Conservation (phyloP, 139 green algal species). For the Chlorella sp. region DNA sequence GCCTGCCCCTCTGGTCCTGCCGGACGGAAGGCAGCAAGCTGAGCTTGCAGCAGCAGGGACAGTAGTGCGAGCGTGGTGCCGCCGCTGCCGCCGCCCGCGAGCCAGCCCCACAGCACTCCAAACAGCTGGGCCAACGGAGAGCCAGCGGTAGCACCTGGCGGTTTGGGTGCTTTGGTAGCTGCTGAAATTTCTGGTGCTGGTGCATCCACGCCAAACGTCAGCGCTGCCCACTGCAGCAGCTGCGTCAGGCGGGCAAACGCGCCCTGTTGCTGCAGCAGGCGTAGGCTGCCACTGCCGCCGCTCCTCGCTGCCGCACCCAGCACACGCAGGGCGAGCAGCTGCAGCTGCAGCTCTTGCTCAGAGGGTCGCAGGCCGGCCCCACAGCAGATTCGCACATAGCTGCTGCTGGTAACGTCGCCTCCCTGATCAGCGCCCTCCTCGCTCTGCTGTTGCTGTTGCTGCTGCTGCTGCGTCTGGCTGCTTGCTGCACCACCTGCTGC, state of each 20-base stretch:
- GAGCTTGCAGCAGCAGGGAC: not conserved
- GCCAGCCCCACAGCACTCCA: conserved; percentile 34
- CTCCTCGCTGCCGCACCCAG: not conserved
- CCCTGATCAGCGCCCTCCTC: not conserved
- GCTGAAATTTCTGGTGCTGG: not conserved
- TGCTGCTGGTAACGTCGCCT: not conserved
- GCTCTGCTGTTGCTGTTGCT: not conserved
- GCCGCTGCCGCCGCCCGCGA: conserved; percentile 15
- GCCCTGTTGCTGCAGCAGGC: conserved; percentile 10
- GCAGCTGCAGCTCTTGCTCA: conserved; percentile 36
- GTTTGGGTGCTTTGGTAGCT: not conserved
- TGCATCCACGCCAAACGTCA: conserved; percentile 19
- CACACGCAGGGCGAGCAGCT: conserved; percentile 44
- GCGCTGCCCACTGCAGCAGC: conserved; percentile 51
- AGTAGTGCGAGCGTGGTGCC: conserved; percentile 3
- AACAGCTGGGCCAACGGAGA: conserved; percentile 43
- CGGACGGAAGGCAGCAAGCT: conserved; percentile 20
- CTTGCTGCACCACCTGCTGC: too few species aligned
- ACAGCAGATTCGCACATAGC: not conserved
- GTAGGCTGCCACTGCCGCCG: not conserved
- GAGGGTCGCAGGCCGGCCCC: conserved; percentile 5
- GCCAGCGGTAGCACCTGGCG: not conserved
- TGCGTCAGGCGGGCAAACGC: conserved; percentile 41
- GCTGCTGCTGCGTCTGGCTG: not conserved
- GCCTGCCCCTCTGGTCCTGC: not conserved